These are phyloP conservation scores for Rubroshorea leprosula DNA, from an alignment of 345 rosid genomes.

Conservation along the genomic window DNA sequence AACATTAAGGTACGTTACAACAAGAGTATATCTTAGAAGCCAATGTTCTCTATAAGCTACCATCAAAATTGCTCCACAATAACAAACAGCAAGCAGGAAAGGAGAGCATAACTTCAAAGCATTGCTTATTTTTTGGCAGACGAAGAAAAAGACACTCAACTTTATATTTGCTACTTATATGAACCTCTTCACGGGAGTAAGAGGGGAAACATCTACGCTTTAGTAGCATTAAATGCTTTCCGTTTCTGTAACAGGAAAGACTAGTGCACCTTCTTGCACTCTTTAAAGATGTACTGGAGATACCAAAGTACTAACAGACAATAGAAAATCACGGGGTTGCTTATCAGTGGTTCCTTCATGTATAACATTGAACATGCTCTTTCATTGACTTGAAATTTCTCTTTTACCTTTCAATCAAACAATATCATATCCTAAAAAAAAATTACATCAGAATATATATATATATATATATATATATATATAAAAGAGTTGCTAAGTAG, in stretches of 20 bases:
- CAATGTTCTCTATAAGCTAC: neutral
- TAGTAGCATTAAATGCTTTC: neutral
- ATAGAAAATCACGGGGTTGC: neutral
- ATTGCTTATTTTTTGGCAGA: neutral
- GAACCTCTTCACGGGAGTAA: neutral
- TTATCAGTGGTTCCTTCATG: neutral
- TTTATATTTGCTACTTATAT: neutral
- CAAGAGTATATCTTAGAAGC: neutral
- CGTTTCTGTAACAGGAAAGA: neutral
- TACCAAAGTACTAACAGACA: neutral
- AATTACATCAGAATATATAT: neutral
- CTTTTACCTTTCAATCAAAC: neutral
- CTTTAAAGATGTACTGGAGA: neutral
- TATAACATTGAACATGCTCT: neutral
- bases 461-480: too few relatives aligned
- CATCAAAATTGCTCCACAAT: neutral
- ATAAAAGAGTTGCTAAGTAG: too few relatives aligned
- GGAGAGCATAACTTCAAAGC: neutral
- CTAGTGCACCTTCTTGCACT: neutral
- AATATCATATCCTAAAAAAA: neutral
- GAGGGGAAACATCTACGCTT: neutral
- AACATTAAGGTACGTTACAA: neutral
- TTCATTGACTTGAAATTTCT: neutral
- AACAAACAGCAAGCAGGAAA: neutral
- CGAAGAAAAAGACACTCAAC: neutral